Base-by-base conservation (phyloP, 1,284 basidiomycete genomes). In the Sporisorium scitamineum region DNA sequence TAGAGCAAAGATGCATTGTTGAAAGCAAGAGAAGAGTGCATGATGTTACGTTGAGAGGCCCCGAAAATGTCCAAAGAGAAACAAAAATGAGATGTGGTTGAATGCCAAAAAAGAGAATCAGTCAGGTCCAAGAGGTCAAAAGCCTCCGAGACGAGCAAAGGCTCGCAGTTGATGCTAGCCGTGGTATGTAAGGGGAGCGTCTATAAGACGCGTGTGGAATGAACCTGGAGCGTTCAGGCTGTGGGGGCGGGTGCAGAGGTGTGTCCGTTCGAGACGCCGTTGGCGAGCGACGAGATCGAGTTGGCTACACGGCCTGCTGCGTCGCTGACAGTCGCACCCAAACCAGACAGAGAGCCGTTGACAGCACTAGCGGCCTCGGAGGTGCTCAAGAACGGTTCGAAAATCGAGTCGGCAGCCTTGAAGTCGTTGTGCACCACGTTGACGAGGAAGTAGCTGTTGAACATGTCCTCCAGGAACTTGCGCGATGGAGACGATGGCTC, bases 391-490 rank as follows among this genome's bases (percentile, higher is more conserved):
- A 84, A 84, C 0, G 80, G 81, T 68, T 76, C 70, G 52, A 84
- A 85, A 70, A 85, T 84, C 37, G 80, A 73, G 41, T 82, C 67
- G 42, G 71, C 47, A 14, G 73, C 64, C 70, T 83, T 84, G 70
- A 85, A 85, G 62, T 85, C 84, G 65, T 82, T 82, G 61, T 82
- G 80, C n/a, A 81, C 82, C 27, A 84, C 80, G 45, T 84, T 84
- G 68, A 84, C 83, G 13, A 84, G 74, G 78, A 83, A 84, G 62
- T 72, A 84, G 20, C 56, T 67, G 70, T 77, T 73, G 54, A 85
- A 85, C 48, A 84, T 74, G 37, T 68, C 56, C 32, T 72, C 66
- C 44, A 85, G 80, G 62, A 79, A 62, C 61, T 71, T 70, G 54
- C 78, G 77, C 11, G 74, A 68, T n/a, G 62, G 55, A 50, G 78